Conservation (phyloP, 495 filamentous ascomycete genomes). For the Aspergillus nidulans region DNA sequence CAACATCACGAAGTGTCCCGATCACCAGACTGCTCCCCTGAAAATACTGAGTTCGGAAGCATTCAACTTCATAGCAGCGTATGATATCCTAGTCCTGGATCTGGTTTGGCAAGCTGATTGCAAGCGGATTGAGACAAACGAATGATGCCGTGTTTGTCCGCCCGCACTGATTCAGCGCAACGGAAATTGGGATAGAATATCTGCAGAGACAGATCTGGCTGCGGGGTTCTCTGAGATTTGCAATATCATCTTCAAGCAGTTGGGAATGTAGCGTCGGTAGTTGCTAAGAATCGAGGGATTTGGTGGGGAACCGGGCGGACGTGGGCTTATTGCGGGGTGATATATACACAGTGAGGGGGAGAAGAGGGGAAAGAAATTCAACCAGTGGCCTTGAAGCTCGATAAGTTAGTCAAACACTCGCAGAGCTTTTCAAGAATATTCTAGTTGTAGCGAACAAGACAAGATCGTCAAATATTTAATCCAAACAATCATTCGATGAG, state of each 20-base stretch:
- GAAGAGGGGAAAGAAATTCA: not conserved
- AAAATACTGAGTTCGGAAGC: conserved; percentile 8
- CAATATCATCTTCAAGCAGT: conserved; percentile 21
- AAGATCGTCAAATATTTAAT: not conserved
- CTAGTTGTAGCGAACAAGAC: too few relatives aligned
- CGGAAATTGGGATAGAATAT: not conserved
- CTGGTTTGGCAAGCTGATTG: not conserved
- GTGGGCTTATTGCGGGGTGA: conserved; percentile 23
- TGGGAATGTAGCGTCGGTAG: conserved; percentile 25
- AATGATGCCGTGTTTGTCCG: conserved; percentile 42
- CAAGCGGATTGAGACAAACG: conserved; percentile 9
- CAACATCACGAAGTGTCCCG: conserved; percentile 26
- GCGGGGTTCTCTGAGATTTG: conserved; percentile 40
- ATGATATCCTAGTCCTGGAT: conserved; percentile 17
- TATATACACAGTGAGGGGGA: conserved; percentile 6
- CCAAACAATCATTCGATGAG: too few relatives aligned
- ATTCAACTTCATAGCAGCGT: conserved; percentile 24
- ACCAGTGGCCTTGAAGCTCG: too few relatives aligned
- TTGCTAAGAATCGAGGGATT: conserved; percentile 17
- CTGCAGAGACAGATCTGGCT: conserved; percentile 20
- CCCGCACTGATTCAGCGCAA: conserved; percentile 35
- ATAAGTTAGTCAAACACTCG: too few relatives aligned
- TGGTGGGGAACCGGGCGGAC: conserved; percentile 36
- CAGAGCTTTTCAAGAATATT: too few relatives aligned
- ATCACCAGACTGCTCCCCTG: conserved; percentile 27